Evolutionary conservation across 2,329 filamentous ascomycete species (phyloP), one percentile per base, ranked within the genome.

Genomic region (Fusarium beomiforme): DNA sequence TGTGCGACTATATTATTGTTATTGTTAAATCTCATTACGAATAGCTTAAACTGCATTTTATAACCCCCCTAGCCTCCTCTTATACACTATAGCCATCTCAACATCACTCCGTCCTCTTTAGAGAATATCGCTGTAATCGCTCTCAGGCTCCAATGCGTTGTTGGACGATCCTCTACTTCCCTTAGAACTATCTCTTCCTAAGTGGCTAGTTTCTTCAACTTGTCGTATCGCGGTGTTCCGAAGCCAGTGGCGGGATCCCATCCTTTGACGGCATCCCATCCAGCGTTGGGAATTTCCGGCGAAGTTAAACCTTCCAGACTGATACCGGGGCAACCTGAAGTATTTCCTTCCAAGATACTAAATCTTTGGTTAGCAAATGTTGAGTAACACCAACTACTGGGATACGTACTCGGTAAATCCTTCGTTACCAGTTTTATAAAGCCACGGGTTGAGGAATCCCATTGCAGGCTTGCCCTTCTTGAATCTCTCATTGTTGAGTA

Each of bases 401-500:
- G 5, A 33, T 23, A 74, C 79, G 42, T 77, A 82, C 76, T 83
- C 82, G 8, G 77, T 81, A 23, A 83, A 80, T 6, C 67, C 81
- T 13, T 57, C 36, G 8, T 69, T 50, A 3, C 78, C 79, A 26
- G 74, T 63, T 12, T 76, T 75, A 71, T 90, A 91, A 19, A 91
- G 79, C 85, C 87, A 89, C 2, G 89, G 88, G 76, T 91, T 91
- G 29, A 91, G 78, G 74, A 90, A 91, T 2, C 89, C 89, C 73
- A 91, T 79, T 0, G 82, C 75, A 10, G 85, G 77, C 75, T 85
- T 85, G 2, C 87, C 87, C n/a, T 82, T 81, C 19, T 85, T 81
- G 50, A 92, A 79, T 34, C 90, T 83, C 24, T 87, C 86, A 64
- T 90, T 88, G 75, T 93, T 93, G 54, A 93, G 78, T 39, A 92